phyloP scores from a whole-genome alignment of 345 rosid genomes.

The Ailanthus altissimus region DNA sequence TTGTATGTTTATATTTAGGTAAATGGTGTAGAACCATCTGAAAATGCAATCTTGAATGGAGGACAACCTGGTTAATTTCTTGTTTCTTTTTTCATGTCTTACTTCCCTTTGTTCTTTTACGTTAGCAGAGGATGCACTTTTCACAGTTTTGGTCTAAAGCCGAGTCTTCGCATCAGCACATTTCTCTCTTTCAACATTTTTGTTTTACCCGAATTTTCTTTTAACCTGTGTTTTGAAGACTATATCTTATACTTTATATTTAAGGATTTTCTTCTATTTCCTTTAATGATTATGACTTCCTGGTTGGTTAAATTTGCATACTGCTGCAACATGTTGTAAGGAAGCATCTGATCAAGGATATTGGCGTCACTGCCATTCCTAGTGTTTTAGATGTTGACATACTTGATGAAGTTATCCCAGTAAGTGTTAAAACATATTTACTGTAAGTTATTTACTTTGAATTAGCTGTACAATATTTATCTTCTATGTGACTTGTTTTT shows the following conservation, averaged over 20 bases:
- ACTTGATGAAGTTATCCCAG: constrained; percentile 54
- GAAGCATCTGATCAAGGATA: constrained; percentile 47
- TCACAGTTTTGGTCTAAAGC: not conserved
- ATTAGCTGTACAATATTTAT: too few relatives aligned
- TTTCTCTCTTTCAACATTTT: too few relatives aligned
- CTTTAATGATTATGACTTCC: not conserved
- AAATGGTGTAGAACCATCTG: constrained; percentile 47
- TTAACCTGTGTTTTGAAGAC: too few relatives aligned
- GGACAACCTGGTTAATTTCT: constrained; percentile 34
- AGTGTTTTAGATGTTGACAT: constrained; percentile 38
- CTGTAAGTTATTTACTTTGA: not conserved
- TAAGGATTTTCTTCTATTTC: not conserved
- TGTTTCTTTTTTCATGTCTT: not conserved
- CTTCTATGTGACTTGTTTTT: too few relatives aligned
- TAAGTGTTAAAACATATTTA: constrained; percentile 29
- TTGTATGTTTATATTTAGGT: constrained; percentile 24
- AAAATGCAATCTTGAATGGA: constrained; percentile 49
- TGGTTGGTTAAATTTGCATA: not conserved
- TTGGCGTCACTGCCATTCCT: constrained; percentile 52
- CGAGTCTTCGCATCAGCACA: not conserved
- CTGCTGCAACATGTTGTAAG: constrained; percentile 32
- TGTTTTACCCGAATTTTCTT: too few relatives aligned
- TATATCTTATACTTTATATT: not conserved
- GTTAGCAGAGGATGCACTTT: not conserved
- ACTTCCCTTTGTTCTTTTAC: not conserved